Percentiles rank a stretch among this genome's conserved stretches.
These are phyloP conservation scores for Xylaria sp. DNA, from an alignment of 2,329 filamentous ascomycete species.

Conservation along the genomic window DNA sequence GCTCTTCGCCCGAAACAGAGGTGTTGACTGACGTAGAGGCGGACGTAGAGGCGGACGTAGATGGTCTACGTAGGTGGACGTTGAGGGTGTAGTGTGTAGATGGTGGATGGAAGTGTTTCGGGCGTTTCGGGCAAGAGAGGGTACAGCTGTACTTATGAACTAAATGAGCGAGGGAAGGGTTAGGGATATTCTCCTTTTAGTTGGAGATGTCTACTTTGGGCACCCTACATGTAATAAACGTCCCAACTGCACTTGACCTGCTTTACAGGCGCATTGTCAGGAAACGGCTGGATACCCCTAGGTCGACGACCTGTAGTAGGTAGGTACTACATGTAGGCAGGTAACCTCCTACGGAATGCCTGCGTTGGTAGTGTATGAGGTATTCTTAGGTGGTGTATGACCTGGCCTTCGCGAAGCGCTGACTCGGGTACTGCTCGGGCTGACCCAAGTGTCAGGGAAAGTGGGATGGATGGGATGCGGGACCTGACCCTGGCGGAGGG, in stretches of 20 bases:
- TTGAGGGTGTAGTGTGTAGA: constrained; percentile 5
- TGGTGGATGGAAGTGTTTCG: constrained; percentile 2
- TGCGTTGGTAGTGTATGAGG: too few relatives aligned
- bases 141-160: constrained; percentile 21
- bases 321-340: neutral
- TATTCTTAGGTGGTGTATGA: constrained; percentile 11
- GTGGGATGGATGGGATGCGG: constrained; percentile 22
- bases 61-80: neutral
- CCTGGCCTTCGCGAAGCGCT: neutral
- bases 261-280: neutral
- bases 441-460: constrained; percentile 21
- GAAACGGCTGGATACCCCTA: neutral
- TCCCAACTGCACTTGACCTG: neutral
- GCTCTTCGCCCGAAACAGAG: neutral
- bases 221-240: constrained; percentile 12
- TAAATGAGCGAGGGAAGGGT: constrained; percentile 9
- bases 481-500: constrained; percentile 17
- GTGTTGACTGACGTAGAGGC: neutral
- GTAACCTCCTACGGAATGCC: neutral
- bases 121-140: constrained; percentile 16
- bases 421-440: neutral
- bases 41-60: neutral
- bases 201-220: constrained; percentile 21
- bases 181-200: constrained; percentile 20
- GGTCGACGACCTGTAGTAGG: neutral